phyloP scores from a whole-genome alignment of 2,329 filamentous ascomycete genomes.

The Aspergillus alliaceus region DNA sequence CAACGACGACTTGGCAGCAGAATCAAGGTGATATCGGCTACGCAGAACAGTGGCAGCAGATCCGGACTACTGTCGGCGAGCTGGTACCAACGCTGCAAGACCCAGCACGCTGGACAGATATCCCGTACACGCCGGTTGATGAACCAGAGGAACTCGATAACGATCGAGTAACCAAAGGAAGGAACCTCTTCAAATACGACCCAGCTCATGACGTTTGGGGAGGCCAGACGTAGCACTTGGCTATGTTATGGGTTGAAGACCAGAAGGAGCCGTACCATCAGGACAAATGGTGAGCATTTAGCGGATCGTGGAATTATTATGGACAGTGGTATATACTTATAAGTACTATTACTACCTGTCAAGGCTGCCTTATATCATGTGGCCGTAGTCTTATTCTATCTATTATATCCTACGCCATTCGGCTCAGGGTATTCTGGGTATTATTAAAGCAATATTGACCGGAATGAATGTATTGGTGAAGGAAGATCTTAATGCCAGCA shows the following conservation, averaged over 20 bases:
- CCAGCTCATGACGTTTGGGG: background rate
- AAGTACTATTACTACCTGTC: constrained; percentile 35
- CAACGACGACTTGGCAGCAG: background rate
- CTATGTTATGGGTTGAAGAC: background rate
- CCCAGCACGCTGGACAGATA: background rate
- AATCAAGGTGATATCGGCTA: background rate
- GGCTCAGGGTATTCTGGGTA: constrained; percentile 31
- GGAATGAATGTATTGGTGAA: constrained; percentile 51
- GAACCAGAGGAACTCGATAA: background rate
- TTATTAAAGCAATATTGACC: constrained; percentile 31
- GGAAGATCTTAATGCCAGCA: constrained; percentile 48
- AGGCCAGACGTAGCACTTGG: background rate
- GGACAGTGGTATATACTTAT: constrained; percentile 11
- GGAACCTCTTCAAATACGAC: background rate
- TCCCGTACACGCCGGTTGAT: background rate
- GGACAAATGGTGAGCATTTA: background rate
- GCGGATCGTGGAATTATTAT: too few species aligned
- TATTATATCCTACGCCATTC: constrained; percentile 45
- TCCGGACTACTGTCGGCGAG: background rate
- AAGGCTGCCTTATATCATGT: constrained; percentile 42
- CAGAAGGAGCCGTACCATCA: background rate
- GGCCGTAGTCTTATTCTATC: constrained; percentile 50
- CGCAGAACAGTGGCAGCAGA: background rate
- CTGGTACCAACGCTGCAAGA: background rate
- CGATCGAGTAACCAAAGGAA: background rate